Evolutionary conservation across 768 basidiomycete genomes (phyloP).

Genomic region (Holtermannia corniformis): DNA sequence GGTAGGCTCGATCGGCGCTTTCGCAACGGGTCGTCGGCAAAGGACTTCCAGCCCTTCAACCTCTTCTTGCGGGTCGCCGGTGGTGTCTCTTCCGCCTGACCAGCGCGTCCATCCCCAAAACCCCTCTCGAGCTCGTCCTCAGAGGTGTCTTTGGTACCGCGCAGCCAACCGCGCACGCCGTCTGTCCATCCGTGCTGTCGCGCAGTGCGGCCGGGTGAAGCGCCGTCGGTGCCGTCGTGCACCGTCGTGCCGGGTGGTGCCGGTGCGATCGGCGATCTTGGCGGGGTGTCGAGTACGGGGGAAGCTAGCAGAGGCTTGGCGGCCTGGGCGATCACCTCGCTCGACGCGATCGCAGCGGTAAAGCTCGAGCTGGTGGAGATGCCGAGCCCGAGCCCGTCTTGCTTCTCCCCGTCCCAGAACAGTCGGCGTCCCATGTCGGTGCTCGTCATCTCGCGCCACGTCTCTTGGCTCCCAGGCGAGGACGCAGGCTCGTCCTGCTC

Average conservation of each 20-base stretch:
- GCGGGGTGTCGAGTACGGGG: background rate
- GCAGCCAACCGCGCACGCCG: background rate
- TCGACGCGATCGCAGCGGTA: background rate
- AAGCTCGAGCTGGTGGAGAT: background rate
- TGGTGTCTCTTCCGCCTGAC: background rate
- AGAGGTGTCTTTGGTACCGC: background rate
- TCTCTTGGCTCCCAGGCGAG: background rate
- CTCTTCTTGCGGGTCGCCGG: background rate
- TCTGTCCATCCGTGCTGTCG: background rate
- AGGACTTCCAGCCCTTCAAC: background rate
- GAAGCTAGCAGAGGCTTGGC: background rate
- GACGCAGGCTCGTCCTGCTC: background rate
- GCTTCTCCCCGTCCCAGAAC: background rate
- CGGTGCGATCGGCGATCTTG: background rate
- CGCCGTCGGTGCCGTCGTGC: background rate
- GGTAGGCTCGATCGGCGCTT: background rate
- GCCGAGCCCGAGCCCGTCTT: background rate
- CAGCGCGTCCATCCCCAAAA: background rate
- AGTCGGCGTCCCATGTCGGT: background rate
- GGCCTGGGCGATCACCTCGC: background rate
- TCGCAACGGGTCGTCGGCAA: background rate
- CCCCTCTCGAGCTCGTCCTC: background rate
- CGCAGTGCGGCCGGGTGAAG: background rate
- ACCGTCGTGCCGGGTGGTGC: background rate
- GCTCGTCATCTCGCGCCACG: background rate